Conservation (phyloP, 2,329 filamentous ascomycete genomes). For the Colletotrichum sansevieriae region DNA sequence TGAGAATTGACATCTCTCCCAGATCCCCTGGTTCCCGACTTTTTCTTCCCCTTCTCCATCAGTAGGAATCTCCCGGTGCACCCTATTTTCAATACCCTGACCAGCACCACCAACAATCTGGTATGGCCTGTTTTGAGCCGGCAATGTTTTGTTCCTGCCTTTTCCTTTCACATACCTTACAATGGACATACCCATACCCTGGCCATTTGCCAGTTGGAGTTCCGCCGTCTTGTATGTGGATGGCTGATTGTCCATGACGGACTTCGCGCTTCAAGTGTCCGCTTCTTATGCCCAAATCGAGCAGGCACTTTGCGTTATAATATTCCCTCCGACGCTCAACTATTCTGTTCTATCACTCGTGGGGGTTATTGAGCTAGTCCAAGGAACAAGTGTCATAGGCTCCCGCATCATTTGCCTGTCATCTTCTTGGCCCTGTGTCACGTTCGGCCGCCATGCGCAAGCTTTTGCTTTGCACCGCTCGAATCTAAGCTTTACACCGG, state of each 20-base stretch:
- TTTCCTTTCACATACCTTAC: conserved; percentile 4
- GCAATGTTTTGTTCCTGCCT: conserved; percentile 3
- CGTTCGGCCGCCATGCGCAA: conserved; percentile 30
- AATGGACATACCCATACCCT: conserved; percentile 5
- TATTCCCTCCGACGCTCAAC: background rate
- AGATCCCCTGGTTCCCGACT: conserved; percentile 12
- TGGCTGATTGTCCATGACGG: background rate
- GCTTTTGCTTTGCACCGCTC: conserved; percentile 25
- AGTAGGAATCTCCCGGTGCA: conserved; percentile 30
- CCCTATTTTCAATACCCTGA: conserved; percentile 33
- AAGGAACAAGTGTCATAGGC: conserved; percentile 11
- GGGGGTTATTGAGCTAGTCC: conserved; percentile 20
- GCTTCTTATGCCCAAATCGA: conserved; percentile 10
- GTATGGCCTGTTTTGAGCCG: conserved; percentile 7
- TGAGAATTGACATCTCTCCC: conserved; percentile 22
- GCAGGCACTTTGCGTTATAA: background rate
- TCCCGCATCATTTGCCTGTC: conserved; percentile 9
- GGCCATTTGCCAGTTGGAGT: conserved; percentile 15
- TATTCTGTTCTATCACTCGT: conserved; percentile 6
- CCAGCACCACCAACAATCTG: conserved; percentile 24
- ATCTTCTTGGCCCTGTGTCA: conserved; percentile 38
- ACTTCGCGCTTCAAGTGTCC: conserved; percentile 6
- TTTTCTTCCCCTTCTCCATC: conserved; percentile 16
- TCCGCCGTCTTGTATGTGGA: conserved; percentile 23
- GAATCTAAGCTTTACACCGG: conserved; percentile 25